Base-by-base conservation (phyloP, 2,329 filamentous ascomycete species). In the Pyrenophora graminea region DNA sequence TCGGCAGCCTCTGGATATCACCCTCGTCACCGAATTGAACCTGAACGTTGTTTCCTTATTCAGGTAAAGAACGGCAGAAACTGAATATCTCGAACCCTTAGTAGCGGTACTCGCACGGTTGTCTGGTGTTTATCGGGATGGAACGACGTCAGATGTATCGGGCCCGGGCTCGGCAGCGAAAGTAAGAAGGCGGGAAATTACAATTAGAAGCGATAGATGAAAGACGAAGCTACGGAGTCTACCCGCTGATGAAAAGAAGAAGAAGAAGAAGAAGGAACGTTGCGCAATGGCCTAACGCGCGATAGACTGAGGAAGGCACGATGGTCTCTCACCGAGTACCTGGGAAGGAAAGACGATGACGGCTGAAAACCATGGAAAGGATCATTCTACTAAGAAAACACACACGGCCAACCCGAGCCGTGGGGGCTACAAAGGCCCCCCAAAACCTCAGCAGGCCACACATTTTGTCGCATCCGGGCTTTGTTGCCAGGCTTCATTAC, bases 401-500 rank as follows among this genome's bases (percentile, higher is more conserved):
- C 40, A 21, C 42, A 25, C 31, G 17, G 34, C 39, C 41, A 32
- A 37, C 47, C 49, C 46, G 33, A 44, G 41, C 39, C 43, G 49
- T 36, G 38, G 32, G 51, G 42, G 13, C 53, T 13, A 45, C 55
- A 51, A 41, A 19, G 19, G 19, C 32, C 39, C 41, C 48, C 45
- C 48, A 46, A 46, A 37, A 40, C 47, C 39, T 54, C 38, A 51
- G 44, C 45, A 62, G 56, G 48, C 55, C 55, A 63, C 32, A 53
- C 56, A 59, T 31, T 52, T 48, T 17, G 33, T 25, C 18, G 45
- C 33, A 47, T 53, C 30, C 48, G 45, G 27, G 37, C 6, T 40
- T 48, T 38, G 32, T 49, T 38, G 41, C 53, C 53, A 57, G 56
- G 48, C 55, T 55, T 58, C 53, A 64, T 63, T 61, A 65, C 61